Evolutionary conservation across 768 basidiomycete genomes (phyloP).

Genomic region (Dioszegia aurantiaca): DNA sequence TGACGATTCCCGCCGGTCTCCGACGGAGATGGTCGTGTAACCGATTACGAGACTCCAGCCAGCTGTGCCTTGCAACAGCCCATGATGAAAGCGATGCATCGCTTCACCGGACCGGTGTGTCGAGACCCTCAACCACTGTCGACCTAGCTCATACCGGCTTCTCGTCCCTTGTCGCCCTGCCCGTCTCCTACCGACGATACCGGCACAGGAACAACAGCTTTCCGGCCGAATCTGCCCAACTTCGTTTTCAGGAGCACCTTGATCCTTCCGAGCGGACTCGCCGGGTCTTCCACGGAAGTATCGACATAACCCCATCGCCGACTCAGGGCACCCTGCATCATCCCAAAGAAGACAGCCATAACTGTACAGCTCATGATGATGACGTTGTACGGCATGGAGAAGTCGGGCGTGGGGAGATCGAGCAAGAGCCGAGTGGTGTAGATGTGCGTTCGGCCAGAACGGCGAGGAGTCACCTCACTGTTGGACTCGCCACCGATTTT

Average conservation of each 20-base stretch:
- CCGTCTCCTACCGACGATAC: too few relatives aligned
- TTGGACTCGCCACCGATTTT: neutral
- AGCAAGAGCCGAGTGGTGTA: constrained; percentile 80
- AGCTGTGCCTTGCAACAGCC: too few relatives aligned
- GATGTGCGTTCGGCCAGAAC: constrained; percentile 50
- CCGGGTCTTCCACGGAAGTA: neutral
- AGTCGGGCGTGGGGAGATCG: constrained; percentile 96
- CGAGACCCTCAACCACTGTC: too few relatives aligned
- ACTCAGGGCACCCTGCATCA: constrained; percentile 80
- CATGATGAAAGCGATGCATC: too few relatives aligned
- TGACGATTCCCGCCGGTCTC: too few relatives aligned
- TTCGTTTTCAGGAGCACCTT: neutral
- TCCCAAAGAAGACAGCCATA: constrained; percentile 89
- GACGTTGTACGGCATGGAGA: constrained; percentile 99
- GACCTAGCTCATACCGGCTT: too few relatives aligned
- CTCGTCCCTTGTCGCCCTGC: too few relatives aligned
- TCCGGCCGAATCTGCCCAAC: neutral
- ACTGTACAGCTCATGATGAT: constrained; percentile 89
- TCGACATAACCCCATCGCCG: constrained; percentile 63
- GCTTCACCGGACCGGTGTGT: too few relatives aligned
- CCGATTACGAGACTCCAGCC: too few relatives aligned
- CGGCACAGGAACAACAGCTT: too few relatives aligned
- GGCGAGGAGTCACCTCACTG: neutral
- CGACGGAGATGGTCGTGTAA: too few relatives aligned
- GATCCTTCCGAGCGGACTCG: neutral